Conservation (phyloP, 2,329 filamentous ascomycete genomes). For the Xylaria arbuscula region DNA sequence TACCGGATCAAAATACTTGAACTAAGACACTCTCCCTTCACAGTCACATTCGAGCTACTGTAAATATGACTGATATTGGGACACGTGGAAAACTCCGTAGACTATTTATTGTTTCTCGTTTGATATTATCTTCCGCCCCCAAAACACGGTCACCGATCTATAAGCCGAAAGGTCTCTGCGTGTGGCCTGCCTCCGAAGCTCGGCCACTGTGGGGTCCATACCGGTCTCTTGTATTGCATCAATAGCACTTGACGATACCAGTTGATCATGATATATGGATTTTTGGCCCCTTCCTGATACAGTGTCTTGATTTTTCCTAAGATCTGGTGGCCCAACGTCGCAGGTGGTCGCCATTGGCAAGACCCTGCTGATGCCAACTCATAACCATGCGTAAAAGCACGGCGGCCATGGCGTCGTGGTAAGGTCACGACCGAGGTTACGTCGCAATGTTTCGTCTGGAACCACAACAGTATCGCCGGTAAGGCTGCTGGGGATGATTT, state of each 20-base stretch:
- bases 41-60: slow-evolving; percentile 1
- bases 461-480: slow-evolving; percentile 14
- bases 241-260: slow-evolving; percentile 7
- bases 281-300: slow-evolving; percentile 24
- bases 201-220: slow-evolving; percentile 32
- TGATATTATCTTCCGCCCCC: slow-evolving; percentile 22
- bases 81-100: slow-evolving; percentile 29
- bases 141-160: slow-evolving; percentile 35
- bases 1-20: not conserved
- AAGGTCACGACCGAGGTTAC: slow-evolving; percentile 6
- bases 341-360: slow-evolving; percentile 9
- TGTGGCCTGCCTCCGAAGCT: slow-evolving; percentile 13
- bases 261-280: slow-evolving; percentile 17
- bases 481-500: slow-evolving; percentile 7
- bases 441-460: slow-evolving; percentile 3
- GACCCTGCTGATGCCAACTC: slow-evolving; percentile 32
- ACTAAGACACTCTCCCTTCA: slow-evolving; percentile 5
- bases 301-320: slow-evolving; percentile 13
- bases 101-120: slow-evolving; percentile 4
- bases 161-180: slow-evolving; percentile 12
- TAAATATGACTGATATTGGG: not conserved
- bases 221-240: slow-evolving; percentile 19
- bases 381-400: slow-evolving; percentile 15
- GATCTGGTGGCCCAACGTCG: slow-evolving; percentile 19
- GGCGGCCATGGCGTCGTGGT: slow-evolving; percentile 9